These are phyloP conservation scores for Marsdenia floribunda DNA, from an alignment of 257 asterid genomes.

Conservation along the genomic window DNA sequence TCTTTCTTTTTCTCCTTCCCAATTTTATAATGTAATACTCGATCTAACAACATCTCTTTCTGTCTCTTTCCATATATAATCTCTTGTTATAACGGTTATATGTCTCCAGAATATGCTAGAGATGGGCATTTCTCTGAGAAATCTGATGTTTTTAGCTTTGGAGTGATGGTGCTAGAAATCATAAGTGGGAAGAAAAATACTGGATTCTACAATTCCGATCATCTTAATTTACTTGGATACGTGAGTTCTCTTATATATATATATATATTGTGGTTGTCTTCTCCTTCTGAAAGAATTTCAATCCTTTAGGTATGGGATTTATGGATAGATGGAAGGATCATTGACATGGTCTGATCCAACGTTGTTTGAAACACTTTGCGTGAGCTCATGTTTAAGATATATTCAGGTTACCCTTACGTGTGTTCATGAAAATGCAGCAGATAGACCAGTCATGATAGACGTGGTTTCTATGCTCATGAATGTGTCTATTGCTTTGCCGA, in stretches of 20 bases:
- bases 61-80: no score
- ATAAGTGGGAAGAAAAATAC: conserved; percentile 13
- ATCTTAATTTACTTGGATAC: conserved; percentile 4
- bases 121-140: background rate
- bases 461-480: conserved; percentile 2
- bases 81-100: no score
- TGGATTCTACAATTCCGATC: background rate
- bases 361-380: background rate
- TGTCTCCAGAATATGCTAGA: conserved; percentile 5
- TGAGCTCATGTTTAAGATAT: background rate
- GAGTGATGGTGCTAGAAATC: conserved; percentile 5
- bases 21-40: background rate
- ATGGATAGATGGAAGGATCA: background rate
- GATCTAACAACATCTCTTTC: no score
- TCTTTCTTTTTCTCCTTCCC: background rate
- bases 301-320: background rate
- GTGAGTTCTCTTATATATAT: background rate
- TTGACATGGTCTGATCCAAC: background rate
- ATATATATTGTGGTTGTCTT: no score
- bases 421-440: conserved; percentile 10
- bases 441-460: conserved; percentile 3
- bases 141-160: conserved; percentile 6
- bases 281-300: no score
- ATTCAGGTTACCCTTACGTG: conserved; percentile 3
- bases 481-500: background rate